Base-by-base conservation (phyloP, 768 basidiomycete genomes). In the Tylopilus felleus region DNA sequence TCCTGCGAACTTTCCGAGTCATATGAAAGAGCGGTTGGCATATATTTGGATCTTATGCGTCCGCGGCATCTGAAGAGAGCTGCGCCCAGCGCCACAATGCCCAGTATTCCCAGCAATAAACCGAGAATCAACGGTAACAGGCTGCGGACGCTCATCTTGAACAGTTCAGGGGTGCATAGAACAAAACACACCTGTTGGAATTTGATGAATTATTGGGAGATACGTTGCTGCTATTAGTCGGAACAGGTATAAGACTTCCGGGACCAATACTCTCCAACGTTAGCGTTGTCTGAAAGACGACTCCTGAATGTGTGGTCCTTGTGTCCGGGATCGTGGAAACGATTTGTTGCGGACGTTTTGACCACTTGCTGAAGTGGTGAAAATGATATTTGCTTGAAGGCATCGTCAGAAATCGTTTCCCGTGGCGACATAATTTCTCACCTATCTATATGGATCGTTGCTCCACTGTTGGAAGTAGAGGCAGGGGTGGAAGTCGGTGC, bases 41-140 rank as follows among this genome's bases (percentile, higher is more conserved):
- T 38, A 7, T 22, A 19, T 53, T 22, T 27, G 28, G 27, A 43
- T 21, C 51, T 53, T 27, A 46, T 46, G 28, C 40, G 54, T 22
- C 35, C 28, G 25, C 35, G 42, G 40, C 36, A 54, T 43, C 29
- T 43, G n/a, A 52, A 42, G 45, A 66, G 3, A 40, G 22, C 17
- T 2, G 57, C 12, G 19, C 43, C 41, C 14, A 66, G 43, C 16
- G 28, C 52, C 47, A 58, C 10, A 19, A 59, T 33, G 27, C 23
- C 51, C 21, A 56, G 22, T 8, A 45, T 10, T 19, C 49, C 57
- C 13, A 66, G 36, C 21, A 61, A 28, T 3, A 33, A 31, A 22
- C 50, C 45, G 16, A 64, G 50, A 50, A 66, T 59, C 16, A 43
- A n/a, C 2, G 52, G 31, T 31, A 59, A 43, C 23, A n/a, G 17